Percentiles rank a stretch among this genome's conserved stretches.
Evolutionary conservation across 495 filamentous ascomycete genomes (phyloP).

Genomic region (Penicillium arizonense): DNA sequence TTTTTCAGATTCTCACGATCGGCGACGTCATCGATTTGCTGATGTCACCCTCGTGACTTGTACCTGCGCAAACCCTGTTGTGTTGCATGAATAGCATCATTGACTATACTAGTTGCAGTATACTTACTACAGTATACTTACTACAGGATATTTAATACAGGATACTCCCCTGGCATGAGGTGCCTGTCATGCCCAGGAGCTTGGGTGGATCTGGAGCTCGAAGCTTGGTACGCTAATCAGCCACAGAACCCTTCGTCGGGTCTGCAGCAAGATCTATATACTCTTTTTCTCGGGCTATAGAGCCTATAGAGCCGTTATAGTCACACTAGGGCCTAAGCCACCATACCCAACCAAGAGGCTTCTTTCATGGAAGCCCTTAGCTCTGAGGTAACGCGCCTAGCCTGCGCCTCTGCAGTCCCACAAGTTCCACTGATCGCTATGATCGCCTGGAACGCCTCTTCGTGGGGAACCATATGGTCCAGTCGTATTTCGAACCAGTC

Average conservation of each 20-base stretch:
- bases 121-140: too few species aligned
- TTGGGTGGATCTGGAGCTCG: not conserved
- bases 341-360: too few species aligned
- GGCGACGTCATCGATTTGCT: constrained; percentile 26
- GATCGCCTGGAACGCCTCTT: constrained; percentile 3
- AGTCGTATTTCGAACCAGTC: not conserved
- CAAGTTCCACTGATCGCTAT: constrained; percentile 6
- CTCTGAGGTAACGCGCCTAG: too few species aligned
- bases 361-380: too few species aligned
- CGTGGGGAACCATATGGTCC: constrained; percentile 5
- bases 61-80: constrained; percentile 15
- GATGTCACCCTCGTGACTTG: constrained; percentile 23
- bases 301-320: not conserved
- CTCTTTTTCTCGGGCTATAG: not conserved
- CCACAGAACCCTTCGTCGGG: not conserved
- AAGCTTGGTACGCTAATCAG: constrained; percentile 1
- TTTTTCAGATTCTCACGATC: constrained; percentile 15
- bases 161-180: too few species aligned
- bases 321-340: too few species aligned
- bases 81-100: constrained; percentile 10
- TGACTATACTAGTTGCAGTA: too few species aligned
- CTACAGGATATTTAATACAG: too few species aligned
- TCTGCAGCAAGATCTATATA: too few species aligned
- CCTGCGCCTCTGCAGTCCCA: not conserved
- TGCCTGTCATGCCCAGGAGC: too few species aligned